phyloP scores from a whole-genome alignment of 2,329 filamentous ascomycete genomes.

The Penicillium concentricum region DNA sequence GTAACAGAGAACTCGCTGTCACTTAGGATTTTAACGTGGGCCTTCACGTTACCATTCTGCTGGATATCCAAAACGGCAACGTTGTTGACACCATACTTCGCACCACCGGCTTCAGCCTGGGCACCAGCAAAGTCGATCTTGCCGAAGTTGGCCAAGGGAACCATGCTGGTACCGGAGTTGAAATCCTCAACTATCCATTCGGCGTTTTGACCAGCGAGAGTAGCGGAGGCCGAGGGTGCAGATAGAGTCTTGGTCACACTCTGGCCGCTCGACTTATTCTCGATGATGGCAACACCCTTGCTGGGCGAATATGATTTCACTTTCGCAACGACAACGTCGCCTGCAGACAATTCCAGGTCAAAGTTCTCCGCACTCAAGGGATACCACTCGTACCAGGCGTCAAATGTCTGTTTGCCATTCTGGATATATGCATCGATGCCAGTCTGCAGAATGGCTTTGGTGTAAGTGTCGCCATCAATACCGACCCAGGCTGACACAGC shows the following conservation, averaged over 20 bases:
- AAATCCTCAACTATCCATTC: conserved; percentile 66
- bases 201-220: conserved; percentile 56
- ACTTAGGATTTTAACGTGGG: conserved; percentile 26
- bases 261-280: conserved; percentile 55
- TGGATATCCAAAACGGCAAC: conserved; percentile 50
- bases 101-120: conserved; percentile 24
- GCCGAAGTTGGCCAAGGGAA: conserved; percentile 51
- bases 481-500: conserved; percentile 60
- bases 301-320: conserved; percentile 41
- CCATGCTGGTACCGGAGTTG: conserved; percentile 37
- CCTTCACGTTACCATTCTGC: conserved; percentile 41
- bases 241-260: conserved; percentile 53
- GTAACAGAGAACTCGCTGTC: conserved; percentile 29
- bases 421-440: conserved; percentile 57
- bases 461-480: conserved; percentile 61
- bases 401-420: conserved; percentile 44
- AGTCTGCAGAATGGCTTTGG: conserved; percentile 56
- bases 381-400: conserved; percentile 64
- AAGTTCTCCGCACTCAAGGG: conserved; percentile 58
- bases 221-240: conserved; percentile 39
- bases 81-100: conserved; percentile 33
- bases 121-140: conserved; percentile 42
- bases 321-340: conserved; percentile 46
- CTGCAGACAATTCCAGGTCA: conserved; percentile 46
- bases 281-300: conserved; percentile 48